These are phyloP conservation scores for Globisporangium ultimum DNA, from an alignment of 352 stramenopile genomes.

Conservation along the genomic window DNA sequence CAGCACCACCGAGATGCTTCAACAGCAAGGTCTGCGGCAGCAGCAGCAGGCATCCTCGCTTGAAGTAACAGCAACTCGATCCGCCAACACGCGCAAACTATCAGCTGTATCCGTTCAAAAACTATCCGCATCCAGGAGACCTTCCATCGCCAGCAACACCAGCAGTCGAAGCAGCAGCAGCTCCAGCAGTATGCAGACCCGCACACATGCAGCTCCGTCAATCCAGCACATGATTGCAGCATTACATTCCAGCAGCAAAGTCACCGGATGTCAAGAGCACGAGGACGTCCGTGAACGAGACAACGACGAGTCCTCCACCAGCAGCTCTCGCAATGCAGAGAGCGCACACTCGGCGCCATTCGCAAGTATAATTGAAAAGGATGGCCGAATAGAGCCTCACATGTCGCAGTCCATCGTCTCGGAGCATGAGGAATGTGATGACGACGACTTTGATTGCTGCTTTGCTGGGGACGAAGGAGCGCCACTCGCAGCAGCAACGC, in stretches of 20 bases:
- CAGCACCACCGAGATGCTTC: constrained; percentile 9
- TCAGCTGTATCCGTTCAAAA: not conserved
- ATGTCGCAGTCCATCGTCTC: not conserved
- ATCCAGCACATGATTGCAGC: no score
- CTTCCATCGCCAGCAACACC: no score
- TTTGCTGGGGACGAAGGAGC: not conserved
- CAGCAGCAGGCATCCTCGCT: not conserved
- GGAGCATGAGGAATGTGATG: not conserved
- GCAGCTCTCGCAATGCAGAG: no score
- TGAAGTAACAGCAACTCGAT: no score
- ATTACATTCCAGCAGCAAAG: no score
- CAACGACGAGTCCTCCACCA: not conserved
- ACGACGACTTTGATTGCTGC: not conserved
- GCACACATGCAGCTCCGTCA: no score
- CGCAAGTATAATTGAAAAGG: no score
- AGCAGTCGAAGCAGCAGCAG: not conserved
- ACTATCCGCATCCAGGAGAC: not conserved
- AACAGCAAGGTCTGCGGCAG: not conserved
- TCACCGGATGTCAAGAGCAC: not conserved
- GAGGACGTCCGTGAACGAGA: not conserved
- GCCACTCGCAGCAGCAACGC: not conserved
- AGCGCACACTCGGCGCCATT: not conserved
- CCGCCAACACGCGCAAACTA: not conserved
- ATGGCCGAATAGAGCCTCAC: no score
- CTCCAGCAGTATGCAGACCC: not conserved